Evolutionary conservation across 306 rosid species (phyloP).

Genomic region (Vigna unguiculata): DNA sequence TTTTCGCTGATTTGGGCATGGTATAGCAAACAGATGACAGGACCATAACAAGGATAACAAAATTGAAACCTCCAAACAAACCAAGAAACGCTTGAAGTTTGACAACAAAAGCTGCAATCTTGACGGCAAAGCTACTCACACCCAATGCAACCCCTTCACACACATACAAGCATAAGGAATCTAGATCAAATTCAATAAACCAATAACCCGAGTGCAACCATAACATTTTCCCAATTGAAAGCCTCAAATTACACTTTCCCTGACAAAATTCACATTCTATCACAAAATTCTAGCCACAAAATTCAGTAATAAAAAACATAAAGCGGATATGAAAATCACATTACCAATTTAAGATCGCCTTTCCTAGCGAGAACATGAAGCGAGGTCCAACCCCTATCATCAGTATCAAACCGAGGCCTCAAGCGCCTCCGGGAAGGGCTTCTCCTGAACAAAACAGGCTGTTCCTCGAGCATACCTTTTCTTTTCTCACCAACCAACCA

Average conservation of each 20-base stretch:
- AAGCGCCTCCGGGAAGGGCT: conserved; percentile 71
- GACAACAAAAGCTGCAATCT: background rate
- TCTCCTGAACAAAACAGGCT: conserved; percentile 45
- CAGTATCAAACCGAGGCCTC: conserved; percentile 58
- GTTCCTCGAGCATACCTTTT: conserved; percentile 52
- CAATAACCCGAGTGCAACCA: background rate
- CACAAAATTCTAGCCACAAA: background rate
- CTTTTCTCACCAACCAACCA: background rate
- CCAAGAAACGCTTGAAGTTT: background rate
- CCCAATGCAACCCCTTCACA: conserved; percentile 26
- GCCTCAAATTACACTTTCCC: background rate
- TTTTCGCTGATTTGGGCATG: background rate
- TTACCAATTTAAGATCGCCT: conserved; percentile 78
- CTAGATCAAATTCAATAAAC: conserved; percentile 22
- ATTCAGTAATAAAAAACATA: conserved; percentile 8
- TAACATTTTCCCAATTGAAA: background rate
- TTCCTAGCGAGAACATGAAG: conserved; percentile 81
- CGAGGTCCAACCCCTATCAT: conserved; percentile 91
- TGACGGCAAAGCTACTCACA: background rate
- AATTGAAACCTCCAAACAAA: background rate
- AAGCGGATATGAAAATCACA: background rate
- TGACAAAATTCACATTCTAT: too few relatives aligned
- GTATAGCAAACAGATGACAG: background rate
- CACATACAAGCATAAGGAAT: background rate
- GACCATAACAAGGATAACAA: background rate